phyloP scores from a whole-genome alignment of 1,284 basidiomycete species.

The Trichosporon asahii region DNA sequence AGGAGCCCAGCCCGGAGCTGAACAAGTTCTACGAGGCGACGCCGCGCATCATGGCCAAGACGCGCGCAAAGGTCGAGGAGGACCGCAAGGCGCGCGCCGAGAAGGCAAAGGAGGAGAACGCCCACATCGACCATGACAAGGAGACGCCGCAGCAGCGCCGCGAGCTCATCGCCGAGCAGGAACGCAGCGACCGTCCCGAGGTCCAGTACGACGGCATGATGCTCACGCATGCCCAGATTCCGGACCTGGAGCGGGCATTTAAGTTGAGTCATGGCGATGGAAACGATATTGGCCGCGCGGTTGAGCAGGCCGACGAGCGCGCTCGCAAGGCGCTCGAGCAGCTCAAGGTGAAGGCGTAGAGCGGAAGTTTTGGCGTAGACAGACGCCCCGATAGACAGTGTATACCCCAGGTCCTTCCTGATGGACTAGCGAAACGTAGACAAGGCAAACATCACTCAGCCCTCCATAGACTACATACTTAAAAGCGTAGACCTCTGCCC shows the following conservation, averaged over 20 bases:
- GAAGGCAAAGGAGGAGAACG: neutral
- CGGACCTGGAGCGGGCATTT: conserved; percentile 44
- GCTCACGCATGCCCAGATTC: conserved; percentile 39
- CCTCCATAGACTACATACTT: conserved; percentile 2
- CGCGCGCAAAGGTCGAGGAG: neutral
- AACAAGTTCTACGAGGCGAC: conserved; percentile 32
- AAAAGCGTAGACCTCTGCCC: neutral
- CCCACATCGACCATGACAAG: neutral
- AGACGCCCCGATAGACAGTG: neutral
- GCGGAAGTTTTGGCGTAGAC: neutral
- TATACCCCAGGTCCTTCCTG: neutral
- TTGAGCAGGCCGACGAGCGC: conserved; percentile 50
- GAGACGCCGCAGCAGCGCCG: neutral
- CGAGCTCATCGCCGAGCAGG: neutral
- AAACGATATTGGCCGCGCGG: conserved; percentile 51
- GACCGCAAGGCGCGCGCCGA: neutral
- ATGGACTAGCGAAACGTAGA: neutral
- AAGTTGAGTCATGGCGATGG: conserved; percentile 44
- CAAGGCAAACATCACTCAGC: neutral
- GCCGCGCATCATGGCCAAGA: conserved; percentile 9
- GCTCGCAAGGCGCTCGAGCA: conserved; percentile 26
- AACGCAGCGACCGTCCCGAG: neutral
- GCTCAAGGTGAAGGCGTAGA: conserved; percentile 12
- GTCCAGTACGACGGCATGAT: conserved; percentile 23
- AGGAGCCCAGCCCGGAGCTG: conserved; percentile 32